Conservation (phyloP, 164 flowering plant species). For the Taxillus chinensis region DNA sequence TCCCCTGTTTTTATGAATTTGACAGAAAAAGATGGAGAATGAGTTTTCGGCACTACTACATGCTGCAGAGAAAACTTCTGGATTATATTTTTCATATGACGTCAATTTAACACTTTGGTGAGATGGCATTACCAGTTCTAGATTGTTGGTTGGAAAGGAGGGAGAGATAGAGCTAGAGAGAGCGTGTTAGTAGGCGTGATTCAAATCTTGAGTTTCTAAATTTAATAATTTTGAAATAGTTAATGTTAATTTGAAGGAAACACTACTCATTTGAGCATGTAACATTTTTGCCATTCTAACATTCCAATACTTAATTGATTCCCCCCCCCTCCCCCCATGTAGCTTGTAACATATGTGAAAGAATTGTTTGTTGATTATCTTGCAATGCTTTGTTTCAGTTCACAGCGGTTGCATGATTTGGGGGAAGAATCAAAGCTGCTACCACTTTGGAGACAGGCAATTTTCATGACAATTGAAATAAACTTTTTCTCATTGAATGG, state of each 20-base stretch:
- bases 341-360: neutral
- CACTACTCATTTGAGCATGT: neutral
- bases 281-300: neutral
- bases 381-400: slow-evolving; percentile 31
- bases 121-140: neutral
- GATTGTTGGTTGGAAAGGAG: too few relatives aligned
- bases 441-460: slow-evolving; percentile 99
- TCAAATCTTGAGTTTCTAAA: neutral
- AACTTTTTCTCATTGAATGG: too few relatives aligned
- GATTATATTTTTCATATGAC: slow-evolving; percentile 88
- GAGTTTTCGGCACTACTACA: slow-evolving; percentile 66
- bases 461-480: neutral
- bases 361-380: neutral
- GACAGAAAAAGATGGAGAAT: slow-evolving; percentile 87
- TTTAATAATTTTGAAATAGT: neutral
- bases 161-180: too few relatives aligned
- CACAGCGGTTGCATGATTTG: slow-evolving; percentile 68
- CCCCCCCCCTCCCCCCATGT: too few relatives aligned
- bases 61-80: slow-evolving; percentile 77
- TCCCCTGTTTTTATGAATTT: slow-evolving; percentile 8
- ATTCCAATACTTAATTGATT: too few relatives aligned
- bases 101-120: slow-evolving; percentile 82
- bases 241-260: too few relatives aligned
- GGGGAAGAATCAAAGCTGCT: slow-evolving; percentile 82
- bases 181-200: too few relatives aligned